Conservation (phyloP, 2,329 filamentous ascomycete species). For the Purpureocillium lavendulum region DNA sequence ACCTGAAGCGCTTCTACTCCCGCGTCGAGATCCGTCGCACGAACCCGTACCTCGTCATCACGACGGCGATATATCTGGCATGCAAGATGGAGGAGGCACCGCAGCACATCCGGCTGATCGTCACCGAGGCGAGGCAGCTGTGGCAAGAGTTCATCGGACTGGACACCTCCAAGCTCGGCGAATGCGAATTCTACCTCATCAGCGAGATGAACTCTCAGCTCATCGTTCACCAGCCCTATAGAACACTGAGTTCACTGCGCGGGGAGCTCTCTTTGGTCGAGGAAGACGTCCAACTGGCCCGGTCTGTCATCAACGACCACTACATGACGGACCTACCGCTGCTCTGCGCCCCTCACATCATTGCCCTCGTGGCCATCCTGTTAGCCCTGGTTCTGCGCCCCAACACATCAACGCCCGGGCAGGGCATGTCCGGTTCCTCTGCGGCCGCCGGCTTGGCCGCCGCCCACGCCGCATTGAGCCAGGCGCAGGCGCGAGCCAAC, state of each 20-base stretch:
- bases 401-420: conserved; percentile 19
- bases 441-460: conserved; percentile 37
- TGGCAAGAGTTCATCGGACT: conserved; percentile 73
- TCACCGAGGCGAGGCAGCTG: conserved; percentile 74
- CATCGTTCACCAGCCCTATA: conserved; percentile 86
- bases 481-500: conserved; percentile 29
- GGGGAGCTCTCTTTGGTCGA: conserved; percentile 61
- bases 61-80: conserved; percentile 90
- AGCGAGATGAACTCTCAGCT: conserved; percentile 85
- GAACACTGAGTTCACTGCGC: conserved; percentile 65
- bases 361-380: conserved; percentile 80
- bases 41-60: conserved; percentile 85
- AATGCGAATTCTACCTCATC: conserved; percentile 90
- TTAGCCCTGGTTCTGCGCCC: conserved; percentile 77
- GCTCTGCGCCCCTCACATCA: conserved; percentile 75
- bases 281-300: conserved; percentile 71
- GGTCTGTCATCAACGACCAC: conserved; percentile 83
- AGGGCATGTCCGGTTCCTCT: conserved; percentile 18
- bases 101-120: conserved; percentile 87
- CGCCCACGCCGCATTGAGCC: conserved; percentile 39
- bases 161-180: conserved; percentile 78
- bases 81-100: conserved; percentile 98
- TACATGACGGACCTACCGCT: conserved; percentile 89
- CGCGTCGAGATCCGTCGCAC: conserved; percentile 86
- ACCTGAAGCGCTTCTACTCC: conserved; percentile 88